Base-by-base conservation (phyloP, 148 eudicot species). In the Diospyros kaki region DNA sequence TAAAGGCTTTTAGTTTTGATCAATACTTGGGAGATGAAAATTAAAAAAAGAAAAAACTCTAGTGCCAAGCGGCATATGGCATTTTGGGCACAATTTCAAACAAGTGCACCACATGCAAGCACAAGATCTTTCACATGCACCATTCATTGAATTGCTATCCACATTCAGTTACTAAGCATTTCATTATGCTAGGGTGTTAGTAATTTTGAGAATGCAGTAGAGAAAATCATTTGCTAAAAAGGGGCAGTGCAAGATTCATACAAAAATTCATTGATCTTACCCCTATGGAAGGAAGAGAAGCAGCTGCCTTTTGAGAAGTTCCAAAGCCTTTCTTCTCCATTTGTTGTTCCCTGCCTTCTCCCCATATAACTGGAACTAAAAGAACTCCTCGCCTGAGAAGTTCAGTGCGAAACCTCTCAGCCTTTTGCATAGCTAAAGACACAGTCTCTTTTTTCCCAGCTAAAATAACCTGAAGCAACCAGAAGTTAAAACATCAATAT, bases 201-300 rank as follows among this genome's bases (percentile, higher is more conserved):
- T 18, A 55, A 68, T 56, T 53, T 14, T 8, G 10, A 8, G 44
- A 45, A 45, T 38, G 12, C 13, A 9, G 8, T 39, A 11, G 39
- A 56, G 51, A 56, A 69, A 59, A 14, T 3, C 18, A 59, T 61
- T 14, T 17, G 59, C 59, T 52, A 38, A 39, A 17, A 5, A 38
- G 39, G 41, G 59, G 45, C 58, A 69, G 59, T 14, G 58, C 48
- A 67, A 50, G 18, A 15, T 6, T 44, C 42, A 45, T 28, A 66
- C 39, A 52, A 41, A 15, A 75, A 38, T 51, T 65, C 71, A 44
- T 45, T 51, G 40, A 64, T 69, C 83, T 84, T 88, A 96, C 99
- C 90, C 98, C 99, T 55, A 93, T 85, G 62, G 99, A 96, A 79
- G 98, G 91, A 76, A 96, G 98, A 75, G 91, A 69, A 72, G 93